Evolutionary conservation across 306 rosid species (phyloP), one percentile per base, ranked within the genome.

Genomic region (Vigna trinervia): DNA sequence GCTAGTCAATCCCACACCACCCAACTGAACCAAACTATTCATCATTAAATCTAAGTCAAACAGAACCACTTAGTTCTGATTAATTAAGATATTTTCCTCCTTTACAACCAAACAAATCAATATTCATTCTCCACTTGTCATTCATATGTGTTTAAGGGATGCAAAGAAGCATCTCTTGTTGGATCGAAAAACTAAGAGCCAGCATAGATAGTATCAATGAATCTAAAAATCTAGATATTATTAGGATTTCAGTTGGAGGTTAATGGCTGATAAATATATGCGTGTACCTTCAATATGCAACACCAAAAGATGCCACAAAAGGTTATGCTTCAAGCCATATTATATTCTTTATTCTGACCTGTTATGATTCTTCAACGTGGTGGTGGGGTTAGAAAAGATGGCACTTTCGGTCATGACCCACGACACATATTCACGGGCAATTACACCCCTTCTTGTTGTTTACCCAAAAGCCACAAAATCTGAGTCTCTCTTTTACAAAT

Each of bases 341-440:
- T 71, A 65, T 51, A 78, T 78, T 81, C 46, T 81, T 63, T 14
- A 81, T 48, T 85, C 86, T 79, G 80, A 85, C 67, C 54, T 71
- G 45, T 68, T 58, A 87, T 89, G 92, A 91, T 89, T 88, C 89
- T 80, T 76, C 59, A 80, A 78, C 84, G 81, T 91, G 92, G 84
- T 78, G 77, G 84, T 87, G 80, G 80, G 89, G 85, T 76, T 75
- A 75, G 54, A 76, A 61, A 53, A 69, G 69, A 75, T 50, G 45
- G 79, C 10, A 78, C 67, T 86, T 88, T 88, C 86, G 84, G 89
- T 77, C 79, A 80, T 51, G 75, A 78, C 89, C 86, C 86, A 84
- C 87, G 67, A 80, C 83, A 78, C 84, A 75, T 59, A 85, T 86
- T 89, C 95, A 89, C 95, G 95, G 92, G 91, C 83, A 81, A 43